Conservation (phyloP, 805 yeast genomes). For the Kodamaea kakaduensis region DNA sequence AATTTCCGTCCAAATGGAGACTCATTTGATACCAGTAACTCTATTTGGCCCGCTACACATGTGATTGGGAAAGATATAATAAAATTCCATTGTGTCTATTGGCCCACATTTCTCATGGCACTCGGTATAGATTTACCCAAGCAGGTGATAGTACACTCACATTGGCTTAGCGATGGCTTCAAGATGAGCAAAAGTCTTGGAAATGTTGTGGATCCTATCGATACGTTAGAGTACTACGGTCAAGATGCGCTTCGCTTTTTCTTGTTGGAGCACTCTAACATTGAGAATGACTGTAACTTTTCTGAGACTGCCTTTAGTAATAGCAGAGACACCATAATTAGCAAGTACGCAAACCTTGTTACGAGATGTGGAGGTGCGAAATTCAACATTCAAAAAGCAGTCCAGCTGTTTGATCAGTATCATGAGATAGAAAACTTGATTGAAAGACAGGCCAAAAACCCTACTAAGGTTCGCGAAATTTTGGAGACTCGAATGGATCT, state of each 20-base stretch:
- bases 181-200: conserved; percentile 94
- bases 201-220: conserved; percentile 88
- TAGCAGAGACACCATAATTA: conserved; percentile 63
- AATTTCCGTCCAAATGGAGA: conserved; percentile 13
- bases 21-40: conserved; percentile 9
- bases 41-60: conserved; percentile 69
- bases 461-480: conserved; percentile 14
- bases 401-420: conserved; percentile 19
- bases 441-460: conserved; percentile 10
- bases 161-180: conserved; percentile 85
- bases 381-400: conserved; percentile 54
- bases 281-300: conserved; percentile 78
- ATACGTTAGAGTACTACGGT: conserved; percentile 59
- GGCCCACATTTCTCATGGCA: conserved; percentile 92
- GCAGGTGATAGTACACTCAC: conserved; percentile 84
- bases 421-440: conserved; percentile 23
- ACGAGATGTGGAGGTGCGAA: conserved; percentile 69
- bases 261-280: conserved; percentile 67
- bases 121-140: conserved; percentile 68
- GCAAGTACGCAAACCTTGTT: conserved; percentile 78
- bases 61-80: conserved; percentile 89
- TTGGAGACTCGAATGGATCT: conserved; percentile 21
- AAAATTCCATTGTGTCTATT: conserved; percentile 84
- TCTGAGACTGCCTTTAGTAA: conserved; percentile 50
- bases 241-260: conserved; percentile 72